Base-by-base conservation (phyloP, 1,284 basidiomycete species). In the Peniophora sp. region DNA sequence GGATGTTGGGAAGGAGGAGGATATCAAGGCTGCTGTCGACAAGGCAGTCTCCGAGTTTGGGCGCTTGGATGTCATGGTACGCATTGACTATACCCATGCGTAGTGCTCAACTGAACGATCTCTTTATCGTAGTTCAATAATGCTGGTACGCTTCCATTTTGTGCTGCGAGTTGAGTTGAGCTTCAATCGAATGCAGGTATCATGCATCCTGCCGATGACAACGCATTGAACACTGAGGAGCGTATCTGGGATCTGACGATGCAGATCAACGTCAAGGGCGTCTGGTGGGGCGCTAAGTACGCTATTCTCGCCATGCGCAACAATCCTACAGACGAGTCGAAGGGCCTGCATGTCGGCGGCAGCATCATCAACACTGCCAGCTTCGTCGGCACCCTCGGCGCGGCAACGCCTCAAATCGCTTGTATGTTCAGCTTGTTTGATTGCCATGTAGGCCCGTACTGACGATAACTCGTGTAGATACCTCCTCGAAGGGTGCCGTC, bases 251-350 rank as follows among this genome's bases (percentile, higher is more conserved):
- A 96, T 66, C 74, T 93, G 52, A 93, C 91, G 3, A 92, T 95
- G 85, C 77, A 82, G 55, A 88, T 97, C 73, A 98, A 98, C 68
- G 82, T 96, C 65, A 98, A 98, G 70, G 95, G 95, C 51, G 96
- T 97, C 53, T 97, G 95, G 95, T 98, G 88, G 84, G 95, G 96
- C 45, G 95, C 89, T 78, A 97, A 97, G 70, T 87, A 98, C 64
- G 95, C 93, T 6, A 94, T 98, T 63, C 74, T 87, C 50, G 96
- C 95, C 22, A 98, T 98, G 95, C 84, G 92, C 56, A 72, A 91
- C 57, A 97, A 97, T 70, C 81, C 89, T 12, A 79, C 80, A 43
- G 93, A 97, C 56, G 79, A 79, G 56, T 69, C 77, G 52, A 92
- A 88, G 68, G 89, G 89, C 5, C 78, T 97, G 16, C 84, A 81